Evolutionary conservation across 1,284 basidiomycete genomes (phyloP).

Genomic region (Schizophyllum commune): DNA sequence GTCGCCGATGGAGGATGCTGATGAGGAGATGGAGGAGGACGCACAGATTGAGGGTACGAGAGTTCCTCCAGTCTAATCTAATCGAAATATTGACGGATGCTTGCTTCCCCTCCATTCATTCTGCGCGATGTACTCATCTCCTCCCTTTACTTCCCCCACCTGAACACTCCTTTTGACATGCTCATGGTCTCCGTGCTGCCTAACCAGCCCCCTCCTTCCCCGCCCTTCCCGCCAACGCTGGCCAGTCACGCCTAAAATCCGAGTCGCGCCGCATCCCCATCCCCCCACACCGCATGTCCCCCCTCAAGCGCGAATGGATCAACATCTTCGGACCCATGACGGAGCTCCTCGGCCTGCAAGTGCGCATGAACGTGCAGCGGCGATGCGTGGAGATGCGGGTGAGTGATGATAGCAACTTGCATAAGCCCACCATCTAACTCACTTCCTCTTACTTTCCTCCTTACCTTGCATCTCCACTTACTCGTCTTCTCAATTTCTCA

Average conservation of each 20-base stretch:
- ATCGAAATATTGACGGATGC: background rate
- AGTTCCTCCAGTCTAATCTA: background rate
- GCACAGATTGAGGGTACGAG: background rate
- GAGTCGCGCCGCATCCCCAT: constrained; percentile 83
- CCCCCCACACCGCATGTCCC: constrained; percentile 96
- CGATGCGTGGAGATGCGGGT: constrained; percentile 90
- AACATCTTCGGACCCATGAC: constrained; percentile 95
- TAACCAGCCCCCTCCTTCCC: constrained; percentile 56
- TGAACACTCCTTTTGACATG: too few species aligned
- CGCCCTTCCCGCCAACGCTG: constrained; percentile 51
- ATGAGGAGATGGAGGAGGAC: background rate
- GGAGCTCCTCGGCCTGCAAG: constrained; percentile 90
- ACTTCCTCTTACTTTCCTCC: background rate
- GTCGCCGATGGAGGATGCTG: background rate
- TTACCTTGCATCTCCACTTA: background rate
- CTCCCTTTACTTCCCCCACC: background rate
- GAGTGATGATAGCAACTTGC: constrained; percentile 30
- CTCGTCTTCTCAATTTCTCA: background rate
- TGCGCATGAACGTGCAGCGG: constrained; percentile 91
- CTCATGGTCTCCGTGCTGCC: constrained; percentile 11
- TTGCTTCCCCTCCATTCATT: background rate
- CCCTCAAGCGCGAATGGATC: constrained; percentile 95
- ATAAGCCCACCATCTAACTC: background rate
- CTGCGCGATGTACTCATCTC: background rate
- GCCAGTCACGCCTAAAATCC: constrained; percentile 54